Conservation (phyloP, 345 rosid species). For the Syzygium aqueum region DNA sequence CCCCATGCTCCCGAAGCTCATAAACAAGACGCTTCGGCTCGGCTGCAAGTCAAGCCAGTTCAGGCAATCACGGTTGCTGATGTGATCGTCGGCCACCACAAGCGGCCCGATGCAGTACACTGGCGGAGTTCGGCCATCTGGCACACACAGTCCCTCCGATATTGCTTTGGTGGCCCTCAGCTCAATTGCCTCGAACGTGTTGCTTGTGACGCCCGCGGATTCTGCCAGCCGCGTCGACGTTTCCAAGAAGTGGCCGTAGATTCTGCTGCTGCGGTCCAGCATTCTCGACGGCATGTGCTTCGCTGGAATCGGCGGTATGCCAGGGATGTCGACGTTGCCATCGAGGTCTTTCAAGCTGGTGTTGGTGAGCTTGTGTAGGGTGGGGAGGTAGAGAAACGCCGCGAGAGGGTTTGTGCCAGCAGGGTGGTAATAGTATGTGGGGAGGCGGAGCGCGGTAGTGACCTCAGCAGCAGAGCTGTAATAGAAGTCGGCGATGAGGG, state of each 20-base stretch:
- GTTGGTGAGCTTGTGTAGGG: neutral
- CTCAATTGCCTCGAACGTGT: slow-evolving; percentile 21
- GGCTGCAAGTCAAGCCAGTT: slow-evolving; percentile 24
- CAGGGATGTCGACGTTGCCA: slow-evolving; percentile 4
- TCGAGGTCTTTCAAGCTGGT: slow-evolving; percentile 6
- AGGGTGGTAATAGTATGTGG: slow-evolving; percentile 6
- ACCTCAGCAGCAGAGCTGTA: slow-evolving; percentile 3
- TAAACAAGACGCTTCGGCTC: slow-evolving; percentile 16
- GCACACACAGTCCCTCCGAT: slow-evolving; percentile 11
- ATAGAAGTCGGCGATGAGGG: slow-evolving; percentile 14
- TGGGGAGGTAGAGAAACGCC: neutral
- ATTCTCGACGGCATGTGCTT: slow-evolving; percentile 5
- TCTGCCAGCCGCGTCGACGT: neutral
- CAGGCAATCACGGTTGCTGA: slow-evolving; percentile 2
- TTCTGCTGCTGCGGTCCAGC: slow-evolving; percentile 4
- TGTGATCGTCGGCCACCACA: neutral
- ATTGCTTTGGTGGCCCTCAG: slow-evolving; percentile 2
- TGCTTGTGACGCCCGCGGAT: slow-evolving; percentile 8
- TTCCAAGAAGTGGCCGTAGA: slow-evolving; percentile 5
- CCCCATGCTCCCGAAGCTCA: slow-evolving; percentile 29
- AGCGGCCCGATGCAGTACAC: slow-evolving; percentile 30
- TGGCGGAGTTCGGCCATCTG: slow-evolving; percentile 7
- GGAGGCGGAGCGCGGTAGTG: slow-evolving; percentile 8
- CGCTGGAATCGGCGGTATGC: slow-evolving; percentile 13
- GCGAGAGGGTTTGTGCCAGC: slow-evolving; percentile 1